phyloP scores from a whole-genome alignment of 148 eudicot species.

The Diospyros kaki region DNA sequence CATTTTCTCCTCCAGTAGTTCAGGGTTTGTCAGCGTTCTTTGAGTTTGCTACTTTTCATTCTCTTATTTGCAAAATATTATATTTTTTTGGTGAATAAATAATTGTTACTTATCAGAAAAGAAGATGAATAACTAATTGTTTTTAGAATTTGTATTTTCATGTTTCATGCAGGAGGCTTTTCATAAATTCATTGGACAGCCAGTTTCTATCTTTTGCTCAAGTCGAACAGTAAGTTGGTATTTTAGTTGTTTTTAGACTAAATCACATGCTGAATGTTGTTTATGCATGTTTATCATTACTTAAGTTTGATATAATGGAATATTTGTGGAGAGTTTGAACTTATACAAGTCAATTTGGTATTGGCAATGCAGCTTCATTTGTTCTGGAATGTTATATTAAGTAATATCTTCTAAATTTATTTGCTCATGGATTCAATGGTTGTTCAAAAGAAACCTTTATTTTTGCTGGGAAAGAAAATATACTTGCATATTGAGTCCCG shows the following conservation, averaged over 20 bases:
- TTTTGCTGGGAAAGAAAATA: too few species aligned
- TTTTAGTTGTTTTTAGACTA: background rate
- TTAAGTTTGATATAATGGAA: background rate
- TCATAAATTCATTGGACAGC: constrained; percentile 82
- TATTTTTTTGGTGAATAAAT: background rate
- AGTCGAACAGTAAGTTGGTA: constrained; percentile 76
- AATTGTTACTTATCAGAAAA: too few species aligned
- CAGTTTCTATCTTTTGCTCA: constrained; percentile 80
- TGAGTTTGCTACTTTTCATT: background rate
- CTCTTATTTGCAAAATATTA: background rate
- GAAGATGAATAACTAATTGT: background rate
- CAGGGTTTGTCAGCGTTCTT: too few species aligned
- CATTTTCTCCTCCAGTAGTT: background rate
- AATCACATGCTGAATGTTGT: background rate
- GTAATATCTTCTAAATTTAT: background rate
- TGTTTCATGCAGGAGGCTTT: constrained; percentile 71
- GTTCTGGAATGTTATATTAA: background rate
- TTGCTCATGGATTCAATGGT: background rate
- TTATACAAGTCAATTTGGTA: background rate
- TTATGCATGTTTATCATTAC: background rate
- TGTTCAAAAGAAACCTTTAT: too few species aligned
- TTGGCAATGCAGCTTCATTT: background rate
- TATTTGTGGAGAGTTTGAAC: background rate
- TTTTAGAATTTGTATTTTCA: background rate
- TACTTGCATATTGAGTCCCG: too few species aligned